Conservation (phyloP, 2,329 filamentous ascomycete species). For the Pseudocercospora macadamiae region DNA sequence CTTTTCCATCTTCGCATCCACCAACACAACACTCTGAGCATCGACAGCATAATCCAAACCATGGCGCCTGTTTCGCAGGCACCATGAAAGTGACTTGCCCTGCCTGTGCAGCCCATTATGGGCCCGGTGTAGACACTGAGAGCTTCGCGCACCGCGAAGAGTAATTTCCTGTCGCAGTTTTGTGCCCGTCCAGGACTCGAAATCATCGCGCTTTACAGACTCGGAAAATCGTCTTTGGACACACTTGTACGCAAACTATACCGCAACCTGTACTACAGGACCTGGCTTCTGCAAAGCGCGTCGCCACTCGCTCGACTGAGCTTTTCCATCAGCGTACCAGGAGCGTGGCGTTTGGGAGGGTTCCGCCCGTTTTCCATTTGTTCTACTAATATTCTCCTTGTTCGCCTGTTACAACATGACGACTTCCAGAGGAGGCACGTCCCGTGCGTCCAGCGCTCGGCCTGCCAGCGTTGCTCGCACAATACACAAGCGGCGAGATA, state of each 20-base stretch:
- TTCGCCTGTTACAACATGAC: conserved; percentile 20
- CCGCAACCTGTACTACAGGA: neutral
- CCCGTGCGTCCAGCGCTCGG: conserved; percentile 23
- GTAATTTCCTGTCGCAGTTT: conserved; percentile 13
- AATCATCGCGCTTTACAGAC: neutral
- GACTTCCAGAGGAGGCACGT: conserved; percentile 8
- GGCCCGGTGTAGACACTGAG: conserved; percentile 22
- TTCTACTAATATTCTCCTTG: conserved; percentile 24
- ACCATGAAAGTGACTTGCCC: conserved; percentile 16
- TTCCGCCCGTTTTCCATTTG: conserved; percentile 16
- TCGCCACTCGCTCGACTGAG: conserved; percentile 6
- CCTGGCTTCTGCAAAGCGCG: conserved; percentile 4
- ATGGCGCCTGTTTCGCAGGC: conserved; percentile 21
- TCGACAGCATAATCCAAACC: conserved; percentile 16
- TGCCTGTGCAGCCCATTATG: conserved; percentile 17
- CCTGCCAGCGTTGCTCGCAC: conserved; percentile 31
- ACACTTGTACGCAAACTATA: conserved; percentile 3
- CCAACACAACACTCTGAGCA: conserved; percentile 16
- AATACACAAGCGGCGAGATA: conserved; percentile 41
- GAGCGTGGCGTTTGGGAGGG: conserved; percentile 9
- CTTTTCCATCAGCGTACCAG: conserved; percentile 1
- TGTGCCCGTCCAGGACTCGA: conserved; percentile 4
- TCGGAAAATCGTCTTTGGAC: neutral
- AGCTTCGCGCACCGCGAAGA: conserved; percentile 18
- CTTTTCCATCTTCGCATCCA: conserved; percentile 9